Evolutionary conservation across 2,329 filamentous ascomycete species (phyloP), one percentile per base, ranked within the genome.

Genomic region (Apiospora aurea): DNA sequence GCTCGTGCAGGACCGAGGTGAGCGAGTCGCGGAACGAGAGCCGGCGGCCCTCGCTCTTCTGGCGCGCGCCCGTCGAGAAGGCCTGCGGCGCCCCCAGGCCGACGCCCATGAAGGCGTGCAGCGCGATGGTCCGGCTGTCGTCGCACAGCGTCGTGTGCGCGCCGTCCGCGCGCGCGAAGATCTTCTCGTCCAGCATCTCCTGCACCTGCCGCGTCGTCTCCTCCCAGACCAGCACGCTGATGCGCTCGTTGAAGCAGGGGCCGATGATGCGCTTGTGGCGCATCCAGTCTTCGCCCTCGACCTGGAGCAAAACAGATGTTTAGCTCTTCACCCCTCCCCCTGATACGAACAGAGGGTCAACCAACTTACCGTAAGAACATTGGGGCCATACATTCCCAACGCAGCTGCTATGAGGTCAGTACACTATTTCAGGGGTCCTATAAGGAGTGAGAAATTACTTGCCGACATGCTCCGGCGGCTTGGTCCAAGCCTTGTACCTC

Each of bases 101-200:
- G 0, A 75, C 74, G 4, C 75, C 73, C 1, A 78, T 77, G 11
- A 81, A 77, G 1, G 80, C 75, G 21, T 80, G 77, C 47, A 80
- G 74, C 11, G 79, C 75, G 0, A 80, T 72, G 0, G 77, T 77
- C n/a, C 77, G 71, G 5, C 72, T 76, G 57, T 80, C 77, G 57
- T 75, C 26, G 24, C 26, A 51, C 34, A 69, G 46, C 10, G 68
- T 69, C 21, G 2, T 16, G 24, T 69, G 68, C 34, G 18, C 41
- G 34, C 44, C 34, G 4, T 21, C n/a, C 47, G 47, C 29, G n/a
- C 26, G n/a, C 11, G 46, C 46, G 47, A 57, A 51, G 5, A 51
- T 14, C 57, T 26, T 29, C 26, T n/a, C 41, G 68, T 69, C 68
- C 47, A 69, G 68, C 68, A 69, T 44, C 26, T 47, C 68, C 34